Base-by-base conservation (phyloP, 306 rosid genomes). In the Canavalia ensiformis region DNA sequence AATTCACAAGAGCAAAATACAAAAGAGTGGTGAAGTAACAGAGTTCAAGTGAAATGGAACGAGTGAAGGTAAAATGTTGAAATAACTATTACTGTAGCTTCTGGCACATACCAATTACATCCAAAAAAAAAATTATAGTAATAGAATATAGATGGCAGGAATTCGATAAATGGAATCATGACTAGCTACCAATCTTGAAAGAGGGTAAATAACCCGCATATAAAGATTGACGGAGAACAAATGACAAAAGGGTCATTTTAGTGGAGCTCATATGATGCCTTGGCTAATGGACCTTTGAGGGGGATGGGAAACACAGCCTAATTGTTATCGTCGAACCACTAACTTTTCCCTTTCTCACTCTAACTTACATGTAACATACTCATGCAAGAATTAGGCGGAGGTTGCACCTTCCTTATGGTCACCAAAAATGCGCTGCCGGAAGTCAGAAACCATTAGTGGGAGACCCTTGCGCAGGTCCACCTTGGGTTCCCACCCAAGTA, bases 401-500 rank as follows among this genome's bases (percentile, higher is more conserved):
- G 85, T 75, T 62, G 89, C 85, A n/a, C 74, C 83, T 74, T 91
- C 92, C 86, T 91, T 93, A 80, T 93, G 97, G 83, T 95, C 99
- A n/a, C 97, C 97, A 37, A 95, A 95, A 76, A 95, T 89, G 83
- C 99, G 95, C 84, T 90, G 89, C 75, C 97, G 71, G 87, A 95
- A 95, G 76, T 95, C 99, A 1, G 94, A 85, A 75, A 95, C 99
- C 99, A 95, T 95, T 11, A 91, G 87, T 35, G 99, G 99, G 60
- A 95, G 99, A 2, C 99, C 99, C 88, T 91, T 92, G 47, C 64
- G 94, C 1, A 95, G 93, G 68, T 92, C 89, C 6, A 95, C 97
- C 92, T 93, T 91, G 7, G 99, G 99, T 77, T 95, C 86, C 99
- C 99, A 95, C 5, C 97, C 99, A 4, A 92, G 95, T 1, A 76